Evolutionary conservation across 768 basidiomycete genomes (phyloP), one percentile per base, ranked within the genome.

Genomic region (Mycena floridula): DNA sequence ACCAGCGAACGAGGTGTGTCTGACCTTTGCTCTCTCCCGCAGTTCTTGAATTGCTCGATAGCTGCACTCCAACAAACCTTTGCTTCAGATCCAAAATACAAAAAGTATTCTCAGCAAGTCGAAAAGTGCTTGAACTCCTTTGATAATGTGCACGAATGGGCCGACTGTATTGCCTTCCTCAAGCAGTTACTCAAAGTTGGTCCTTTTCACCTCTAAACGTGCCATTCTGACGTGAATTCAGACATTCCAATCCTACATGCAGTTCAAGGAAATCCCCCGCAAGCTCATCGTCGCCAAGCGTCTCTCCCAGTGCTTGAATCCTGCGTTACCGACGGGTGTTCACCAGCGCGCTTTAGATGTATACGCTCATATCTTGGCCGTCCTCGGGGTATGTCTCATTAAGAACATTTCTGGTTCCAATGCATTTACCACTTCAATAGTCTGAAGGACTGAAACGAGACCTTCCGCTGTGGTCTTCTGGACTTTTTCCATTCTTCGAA

Each of bases 91-190:
- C 87, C 90, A 12, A 94, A 93, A 61, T 96, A 82, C 69, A 91
- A 89, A 70, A 96, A 96, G 66, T 97, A 92, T 65, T 72, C 83
- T 1, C 82, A 85, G 44, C 88, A 91, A 55, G 89, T 99, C 39
- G 96, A 99, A 60, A 86, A 85, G 65, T 91, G 89, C 54, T 72
- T 99, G 38, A 85, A 82, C 49, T 84, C 91, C 2, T 98, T 99
- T 57, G 93, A 96, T 58, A 89, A 82, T 57, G 91, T 96, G 47
- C 90, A 95, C 46, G 96, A 99, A 68, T 99, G 96, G 96, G 94
- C 96, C 48, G 96, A 99, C 68, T 98, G 93, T 62, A 98, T 96
- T 59, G 85, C 94, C 30, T 99, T 98, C 66, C 64, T 99, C 62
- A 94, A 94, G 59, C 87, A 93, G 53, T 65, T 96, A 48, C 77